Conservation (phyloP, 768 basidiomycete genomes). For the Termitomyces sp. region DNA sequence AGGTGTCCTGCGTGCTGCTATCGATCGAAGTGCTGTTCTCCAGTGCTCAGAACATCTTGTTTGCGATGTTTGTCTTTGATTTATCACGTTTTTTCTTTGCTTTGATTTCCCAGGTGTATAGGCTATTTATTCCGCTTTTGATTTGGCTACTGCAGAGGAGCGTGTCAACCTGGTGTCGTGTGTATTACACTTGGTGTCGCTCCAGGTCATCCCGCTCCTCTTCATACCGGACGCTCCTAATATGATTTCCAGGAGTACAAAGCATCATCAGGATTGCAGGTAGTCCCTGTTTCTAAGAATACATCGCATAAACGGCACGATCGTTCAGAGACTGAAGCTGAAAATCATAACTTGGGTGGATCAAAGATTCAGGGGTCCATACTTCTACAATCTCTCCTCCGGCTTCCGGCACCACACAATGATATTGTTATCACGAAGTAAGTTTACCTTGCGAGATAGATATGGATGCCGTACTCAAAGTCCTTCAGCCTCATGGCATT, state of each 20-base stretch:
- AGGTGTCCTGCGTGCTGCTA: conserved; percentile 70
- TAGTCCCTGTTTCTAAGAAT: not conserved
- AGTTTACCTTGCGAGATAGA: not conserved
- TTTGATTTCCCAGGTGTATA: conserved; percentile 23
- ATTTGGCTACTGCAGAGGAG: conserved; percentile 43
- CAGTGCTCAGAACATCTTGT: conserved; percentile 42
- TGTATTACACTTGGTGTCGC: conserved; percentile 47
- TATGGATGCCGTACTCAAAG: not conserved
- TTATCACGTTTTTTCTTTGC: not conserved
- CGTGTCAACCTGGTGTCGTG: conserved; percentile 59
- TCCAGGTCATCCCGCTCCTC: conserved; percentile 33
- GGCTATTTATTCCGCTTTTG: conserved; percentile 60
- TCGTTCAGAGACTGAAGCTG: conserved; percentile 10
- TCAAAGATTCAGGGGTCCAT: conserved; percentile 82
- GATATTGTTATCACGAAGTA: conserved; percentile 68
- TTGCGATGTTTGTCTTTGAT: conserved; percentile 43
- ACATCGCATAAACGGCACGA: conserved; percentile 6
- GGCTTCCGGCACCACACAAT: conserved; percentile 62
- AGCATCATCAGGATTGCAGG: not conserved
- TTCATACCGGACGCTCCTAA: not conserved
- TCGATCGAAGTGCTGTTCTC: conserved; percentile 60
- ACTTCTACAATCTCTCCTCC: conserved; percentile 77
- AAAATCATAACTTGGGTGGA: conserved; percentile 40
- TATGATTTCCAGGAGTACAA: conserved; percentile 18
- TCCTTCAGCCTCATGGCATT: conserved; percentile 51